phyloP scores from a whole-genome alignment of 2,329 filamentous ascomycete genomes.

The Cadophora gregata region DNA sequence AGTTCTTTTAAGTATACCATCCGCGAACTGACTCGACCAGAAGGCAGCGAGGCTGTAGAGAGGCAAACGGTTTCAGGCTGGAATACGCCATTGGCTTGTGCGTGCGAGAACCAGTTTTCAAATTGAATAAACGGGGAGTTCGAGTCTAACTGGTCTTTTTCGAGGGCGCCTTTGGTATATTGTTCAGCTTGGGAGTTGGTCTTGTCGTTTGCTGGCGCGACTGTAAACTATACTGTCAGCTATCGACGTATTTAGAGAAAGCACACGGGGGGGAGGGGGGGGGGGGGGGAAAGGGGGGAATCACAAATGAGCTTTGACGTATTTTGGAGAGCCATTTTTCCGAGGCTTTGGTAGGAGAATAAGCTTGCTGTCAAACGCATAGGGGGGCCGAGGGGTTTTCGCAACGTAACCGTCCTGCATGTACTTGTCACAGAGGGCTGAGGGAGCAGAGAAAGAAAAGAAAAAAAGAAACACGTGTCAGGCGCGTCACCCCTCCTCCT shows the following conservation, averaged over 20 bases:
- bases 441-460: too few relatives aligned
- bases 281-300: constrained; percentile 7
- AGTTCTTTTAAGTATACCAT: constrained; percentile 97
- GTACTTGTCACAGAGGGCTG: too few relatives aligned
- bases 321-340: constrained; percentile 41
- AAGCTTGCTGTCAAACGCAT: constrained; percentile 35
- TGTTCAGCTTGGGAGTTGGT: constrained; percentile 72
- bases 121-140: constrained; percentile 80
- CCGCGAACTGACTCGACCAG: constrained; percentile 82
- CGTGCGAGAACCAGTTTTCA: constrained; percentile 84
- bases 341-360: constrained; percentile 27
- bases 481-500: too few relatives aligned
- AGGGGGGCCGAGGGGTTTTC: constrained; percentile 10
- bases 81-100: constrained; percentile 61
- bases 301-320: constrained; percentile 44
- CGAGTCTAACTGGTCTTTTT: constrained; percentile 63
- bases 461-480: too few relatives aligned
- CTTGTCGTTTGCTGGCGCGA: constrained; percentile 68
- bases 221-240: constrained; percentile 41
- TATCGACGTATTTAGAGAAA: background rate
- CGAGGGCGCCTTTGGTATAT: constrained; percentile 72
- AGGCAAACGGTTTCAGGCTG: constrained; percentile 91
- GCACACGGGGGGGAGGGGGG: background rate
- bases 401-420: too few relatives aligned
- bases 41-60: constrained; percentile 82